phyloP scores from a whole-genome alignment of 352 stramenopile species.

The Phytophthora crassamura region DNA sequence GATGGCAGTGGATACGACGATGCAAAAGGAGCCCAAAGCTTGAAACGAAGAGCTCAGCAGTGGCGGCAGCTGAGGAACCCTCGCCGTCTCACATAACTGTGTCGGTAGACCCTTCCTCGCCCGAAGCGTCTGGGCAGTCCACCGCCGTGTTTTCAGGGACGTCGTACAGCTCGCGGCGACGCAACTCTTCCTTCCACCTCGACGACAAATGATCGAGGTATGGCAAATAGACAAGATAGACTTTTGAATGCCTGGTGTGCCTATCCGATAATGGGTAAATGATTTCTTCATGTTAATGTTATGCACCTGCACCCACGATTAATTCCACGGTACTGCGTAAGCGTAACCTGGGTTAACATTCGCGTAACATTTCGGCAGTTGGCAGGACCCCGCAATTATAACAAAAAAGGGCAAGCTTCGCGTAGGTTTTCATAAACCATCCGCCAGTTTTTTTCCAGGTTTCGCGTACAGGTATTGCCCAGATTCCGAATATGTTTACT shows the following conservation, averaged over 20 bases:
- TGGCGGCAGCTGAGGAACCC: conserved; percentile 6
- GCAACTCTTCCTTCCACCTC: conserved; percentile 46
- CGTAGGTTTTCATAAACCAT: no score
- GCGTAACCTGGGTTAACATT: no score
- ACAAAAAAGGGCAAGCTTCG: no score
- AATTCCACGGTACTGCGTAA: no score
- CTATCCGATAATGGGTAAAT: background rate
- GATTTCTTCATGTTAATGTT: background rate
- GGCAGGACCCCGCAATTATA: no score
- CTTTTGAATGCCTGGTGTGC: conserved; percentile 12
- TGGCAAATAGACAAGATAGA: conserved; percentile 25
- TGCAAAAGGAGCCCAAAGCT: conserved; percentile 34
- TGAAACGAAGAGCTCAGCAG: conserved; percentile 27
- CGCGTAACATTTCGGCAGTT: no score
- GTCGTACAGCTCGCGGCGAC: conserved; percentile 33
- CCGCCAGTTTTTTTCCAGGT: no score
- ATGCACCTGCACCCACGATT: no score
- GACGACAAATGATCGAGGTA: conserved; percentile 33
- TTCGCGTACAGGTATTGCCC: no score
- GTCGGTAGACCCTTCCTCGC: conserved; percentile 26
- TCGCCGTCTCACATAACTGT: conserved; percentile 31
- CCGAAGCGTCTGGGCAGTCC: conserved; percentile 30
- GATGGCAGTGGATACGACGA: conserved; percentile 40
- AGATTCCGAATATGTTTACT: no score
- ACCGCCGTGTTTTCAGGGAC: conserved; percentile 36